Base-by-base conservation (phyloP, 805 yeast species). In the Kuraishia capsulata region DNA sequence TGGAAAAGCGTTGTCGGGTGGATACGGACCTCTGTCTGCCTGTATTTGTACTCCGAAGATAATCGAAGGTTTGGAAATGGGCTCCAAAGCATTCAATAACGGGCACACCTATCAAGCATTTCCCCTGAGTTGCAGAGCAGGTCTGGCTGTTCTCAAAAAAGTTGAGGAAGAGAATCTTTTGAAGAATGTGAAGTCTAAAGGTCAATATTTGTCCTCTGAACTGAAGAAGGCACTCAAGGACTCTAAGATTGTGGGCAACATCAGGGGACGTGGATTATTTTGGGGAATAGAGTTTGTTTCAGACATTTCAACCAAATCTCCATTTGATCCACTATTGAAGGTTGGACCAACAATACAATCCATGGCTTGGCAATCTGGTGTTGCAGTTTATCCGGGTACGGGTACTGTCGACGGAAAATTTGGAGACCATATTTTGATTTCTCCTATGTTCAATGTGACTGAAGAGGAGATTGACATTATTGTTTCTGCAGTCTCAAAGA, bases 271-370 rank as follows among this genome's bases (percentile, higher is more conserved):
- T 39, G 49, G 50, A 20, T 32, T 52, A 36, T 20, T 35, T 38
- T 42, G 41, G 40, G 59, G 69, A 11, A 40, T 73, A 25, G 78
- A 73, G 50, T 54, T 73, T 33, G 74, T 70, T 37, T 58, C 67
- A 43, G 57, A 71, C 46, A 62, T 60, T 38, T 46, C 42, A 17
- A 61, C 73, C 4, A 69, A 67, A 39, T 63, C 64, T 43, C 52
- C 63, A 4, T 67, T 66, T 42, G 57, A 54, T 14, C 40, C 50
- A 30, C 46, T 46, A 6, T 39, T 53, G 25, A 50, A 53, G 20
- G 49, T 62, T 16, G 65, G 58, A 11, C 48, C 49, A 18, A 28
- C 9, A 23, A 19, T 35, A 16, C 51, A 58, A 39, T 52, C 47
- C 38, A 4, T 26, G 43, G 21, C 54, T 60, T 36, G 51, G 39